These are phyloP conservation scores for Cichorium intybus DNA, from an alignment of 140 eudicot genomes.

Conservation along the genomic window DNA sequence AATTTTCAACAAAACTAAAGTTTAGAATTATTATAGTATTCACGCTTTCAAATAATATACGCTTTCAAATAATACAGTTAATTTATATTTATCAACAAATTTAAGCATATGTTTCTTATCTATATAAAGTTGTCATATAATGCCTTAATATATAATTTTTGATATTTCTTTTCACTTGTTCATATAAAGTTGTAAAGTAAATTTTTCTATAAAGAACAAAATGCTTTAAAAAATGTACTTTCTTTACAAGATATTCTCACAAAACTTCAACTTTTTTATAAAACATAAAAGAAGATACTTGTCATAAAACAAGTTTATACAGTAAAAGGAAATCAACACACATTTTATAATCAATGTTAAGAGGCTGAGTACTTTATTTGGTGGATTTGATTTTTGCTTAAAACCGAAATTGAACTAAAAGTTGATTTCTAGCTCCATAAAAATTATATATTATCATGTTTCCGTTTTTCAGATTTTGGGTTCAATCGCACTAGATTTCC, in stretches of 20 bases:
- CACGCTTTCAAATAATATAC: neutral
- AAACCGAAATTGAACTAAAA: neutral
- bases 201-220: slow-evolving; percentile 20
- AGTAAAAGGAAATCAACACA: neutral
- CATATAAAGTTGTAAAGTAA: slow-evolving; percentile 20
- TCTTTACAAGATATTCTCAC: slow-evolving; percentile 10
- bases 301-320: slow-evolving; percentile 1
- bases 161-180: neutral
- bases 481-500: no score
- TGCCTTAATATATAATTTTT: neutral
- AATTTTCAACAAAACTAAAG: neutral
- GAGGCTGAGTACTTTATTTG: neutral
- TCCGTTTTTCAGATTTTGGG: no score
- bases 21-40: neutral
- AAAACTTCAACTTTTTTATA: neutral
- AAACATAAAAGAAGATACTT: slow-evolving; percentile 6
- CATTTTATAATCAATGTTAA: neutral
- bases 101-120: neutral
- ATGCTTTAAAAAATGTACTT: slow-evolving; percentile 11
- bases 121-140: no score
- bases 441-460: no score
- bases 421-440: neutral
- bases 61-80: neutral
- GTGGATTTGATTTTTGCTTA: no score
- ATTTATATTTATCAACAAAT: neutral